Base-by-base conservation (phyloP, 2,329 filamentous ascomycete species). In the Xylariaceae sp. region DNA sequence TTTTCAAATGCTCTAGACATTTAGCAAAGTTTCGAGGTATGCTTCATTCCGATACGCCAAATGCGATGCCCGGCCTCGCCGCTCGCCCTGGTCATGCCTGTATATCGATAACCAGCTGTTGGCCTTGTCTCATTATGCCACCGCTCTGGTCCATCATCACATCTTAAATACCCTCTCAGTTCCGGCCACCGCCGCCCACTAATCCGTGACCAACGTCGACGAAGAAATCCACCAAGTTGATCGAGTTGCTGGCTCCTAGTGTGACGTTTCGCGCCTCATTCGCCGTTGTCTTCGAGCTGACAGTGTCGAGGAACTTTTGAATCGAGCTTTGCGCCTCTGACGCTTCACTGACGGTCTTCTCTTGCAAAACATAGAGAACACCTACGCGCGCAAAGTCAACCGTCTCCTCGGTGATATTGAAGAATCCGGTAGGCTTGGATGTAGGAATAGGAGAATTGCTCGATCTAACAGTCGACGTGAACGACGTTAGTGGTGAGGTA, bases 331-430 rank as follows among this genome's bases (percentile, higher is more conserved):
- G 85, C 0, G 84, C 83, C 4, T 72, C 71, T 51, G 81, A 77
- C 0, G 85, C 85, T 45, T 76, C 74, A 37, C 75, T 71, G 1
- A 85, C 66, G 4, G 71, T 75, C 58, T 82, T 73, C 64, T 84
- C 73, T 66, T 88, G 83, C 1, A 88, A 73, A 30, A 89, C 76
- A 64, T 78, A 88, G 13, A 89, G 75, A 2, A 88, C 81, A 0
- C 79, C 80, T 1, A 87, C 78, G 2, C 86, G 79, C 0, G 84
- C 81, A 73, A 89, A 89, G 66, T 88, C 86, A 1, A 87, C 73
- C 0, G 80, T 78, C 53, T 82, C 76, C 58, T 86, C 77, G 0
- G 82, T 82, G 10, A 84, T 74, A 0, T 69, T 70, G 53, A 86
- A 86, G 1, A 65, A 69, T 2, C 72, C 65, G 10, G 70, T 70